phyloP scores from a whole-genome alignment of 2,329 filamentous ascomycete genomes.

The Arthrobotrys megalospora region DNA sequence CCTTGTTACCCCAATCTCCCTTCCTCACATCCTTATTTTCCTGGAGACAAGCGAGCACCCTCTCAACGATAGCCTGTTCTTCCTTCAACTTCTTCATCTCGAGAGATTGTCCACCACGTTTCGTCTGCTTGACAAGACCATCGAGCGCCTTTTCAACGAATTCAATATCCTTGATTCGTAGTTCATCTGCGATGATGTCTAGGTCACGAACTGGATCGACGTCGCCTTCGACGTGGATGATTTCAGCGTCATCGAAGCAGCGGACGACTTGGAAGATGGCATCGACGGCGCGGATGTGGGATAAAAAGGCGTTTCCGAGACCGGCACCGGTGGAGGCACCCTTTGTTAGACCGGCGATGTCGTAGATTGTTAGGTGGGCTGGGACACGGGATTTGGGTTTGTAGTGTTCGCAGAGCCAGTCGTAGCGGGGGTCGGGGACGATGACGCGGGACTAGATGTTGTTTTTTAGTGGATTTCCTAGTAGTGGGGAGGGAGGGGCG shows the following conservation, averaged over 20 bases:
- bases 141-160: slow-evolving; percentile 97
- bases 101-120: slow-evolving; percentile 91
- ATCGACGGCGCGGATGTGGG: slow-evolving; percentile 97
- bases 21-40: slow-evolving; percentile 88
- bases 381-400: slow-evolving; percentile 96
- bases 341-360: slow-evolving; percentile 96
- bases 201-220: slow-evolving; percentile 95
- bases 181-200: slow-evolving; percentile 95
- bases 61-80: slow-evolving; percentile 93
- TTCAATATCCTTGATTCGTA: slow-evolving; percentile 98
- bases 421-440: slow-evolving; percentile 94
- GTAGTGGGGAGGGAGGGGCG: neutral
- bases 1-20: slow-evolving; percentile 89
- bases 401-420: slow-evolving; percentile 96
- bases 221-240: slow-evolving; percentile 99
- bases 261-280: slow-evolving; percentile 97
- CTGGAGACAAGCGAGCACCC: slow-evolving; percentile 85
- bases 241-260: slow-evolving; percentile 98
- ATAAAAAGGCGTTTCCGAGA: slow-evolving; percentile 97
- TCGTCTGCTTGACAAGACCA: slow-evolving; percentile 91
- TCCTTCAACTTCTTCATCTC: slow-evolving; percentile 98
- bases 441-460: slow-evolving; percentile 80
- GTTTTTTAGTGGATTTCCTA: neutral
- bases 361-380: slow-evolving; percentile 97
- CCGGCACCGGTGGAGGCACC: slow-evolving; percentile 97